These are phyloP conservation scores for Haematococcus lacustris DNA, from an alignment of 139 green algal species.

Conservation along the genomic window DNA sequence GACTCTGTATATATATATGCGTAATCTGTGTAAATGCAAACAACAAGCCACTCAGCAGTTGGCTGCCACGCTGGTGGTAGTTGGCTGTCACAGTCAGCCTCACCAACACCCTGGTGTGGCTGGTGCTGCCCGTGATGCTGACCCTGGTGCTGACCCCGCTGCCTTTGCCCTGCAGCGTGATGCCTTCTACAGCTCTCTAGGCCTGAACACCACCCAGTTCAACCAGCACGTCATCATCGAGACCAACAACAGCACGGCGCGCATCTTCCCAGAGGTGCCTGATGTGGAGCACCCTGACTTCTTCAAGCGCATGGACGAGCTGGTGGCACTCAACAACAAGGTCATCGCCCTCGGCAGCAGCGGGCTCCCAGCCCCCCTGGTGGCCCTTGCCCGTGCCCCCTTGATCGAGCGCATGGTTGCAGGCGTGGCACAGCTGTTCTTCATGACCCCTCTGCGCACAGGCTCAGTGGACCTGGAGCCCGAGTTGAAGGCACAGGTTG, in stretches of 20 bases:
- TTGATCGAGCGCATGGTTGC: constrained; percentile 70
- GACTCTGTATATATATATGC: too few relatives aligned
- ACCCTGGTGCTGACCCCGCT: too few relatives aligned
- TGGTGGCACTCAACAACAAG: constrained; percentile 80
- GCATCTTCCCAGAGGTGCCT: constrained; percentile 93
- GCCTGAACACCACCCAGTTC: constrained; percentile 93
- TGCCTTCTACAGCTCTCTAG: constrained; percentile 89
- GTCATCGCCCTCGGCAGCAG: constrained; percentile 58
- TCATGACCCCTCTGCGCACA: constrained; percentile 69
- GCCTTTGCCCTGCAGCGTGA: too few relatives aligned
- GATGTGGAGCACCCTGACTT: constrained; percentile 82
- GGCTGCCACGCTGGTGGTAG: too few relatives aligned
- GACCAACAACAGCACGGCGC: constrained; percentile 94
- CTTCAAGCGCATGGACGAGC: constrained; percentile 70
- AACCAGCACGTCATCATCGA: constrained; percentile 98
- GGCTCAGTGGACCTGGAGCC: constrained; percentile 62
- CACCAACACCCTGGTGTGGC: too few relatives aligned
- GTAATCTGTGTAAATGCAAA: too few relatives aligned
- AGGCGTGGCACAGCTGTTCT: constrained; percentile 75
- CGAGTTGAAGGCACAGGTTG: not conserved
- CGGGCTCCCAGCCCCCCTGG: constrained; percentile 53
- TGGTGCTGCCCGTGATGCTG: too few relatives aligned
- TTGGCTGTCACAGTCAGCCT: too few relatives aligned
- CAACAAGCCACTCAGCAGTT: too few relatives aligned
- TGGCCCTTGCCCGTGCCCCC: too few relatives aligned